Evolutionary conservation across 208 protist genomes (phyloP).

Genomic region (Angomonas deanei): DNA sequence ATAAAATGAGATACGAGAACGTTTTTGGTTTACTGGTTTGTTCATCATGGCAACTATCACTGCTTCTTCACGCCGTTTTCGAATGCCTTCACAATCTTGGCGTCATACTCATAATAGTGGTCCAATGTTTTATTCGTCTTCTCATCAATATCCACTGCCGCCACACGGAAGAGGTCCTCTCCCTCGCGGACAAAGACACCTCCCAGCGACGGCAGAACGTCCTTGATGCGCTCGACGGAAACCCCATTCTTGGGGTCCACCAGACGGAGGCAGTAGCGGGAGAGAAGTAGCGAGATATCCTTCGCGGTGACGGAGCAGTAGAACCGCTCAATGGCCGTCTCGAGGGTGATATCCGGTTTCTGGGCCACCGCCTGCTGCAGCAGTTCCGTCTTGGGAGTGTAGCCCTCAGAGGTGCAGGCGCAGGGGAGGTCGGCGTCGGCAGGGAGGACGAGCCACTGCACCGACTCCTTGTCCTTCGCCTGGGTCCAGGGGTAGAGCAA

Average conservation of each 20-base stretch:
- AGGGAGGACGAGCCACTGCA: neutral
- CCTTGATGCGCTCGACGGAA: neutral
- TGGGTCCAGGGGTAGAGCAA: neutral
- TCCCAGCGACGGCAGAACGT: neutral
- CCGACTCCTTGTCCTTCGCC: neutral
- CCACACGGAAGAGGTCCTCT: constrained; percentile 1
- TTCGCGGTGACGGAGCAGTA: constrained; percentile 3
- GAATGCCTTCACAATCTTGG: neutral
- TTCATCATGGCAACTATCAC: no score
- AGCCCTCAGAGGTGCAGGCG: neutral
- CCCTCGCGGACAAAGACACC: neutral
- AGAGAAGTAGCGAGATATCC: neutral
- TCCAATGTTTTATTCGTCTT: constrained; percentile 1
- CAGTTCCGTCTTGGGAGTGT: neutral
- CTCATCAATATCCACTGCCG: neutral
- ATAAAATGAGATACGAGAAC: no score
- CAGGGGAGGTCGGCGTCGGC: neutral
- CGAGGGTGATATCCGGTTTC: neutral
- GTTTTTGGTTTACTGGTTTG: no score
- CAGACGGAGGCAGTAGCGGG: neutral
- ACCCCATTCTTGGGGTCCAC: neutral
- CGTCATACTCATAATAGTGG: constrained; percentile 2
- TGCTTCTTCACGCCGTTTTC: neutral
- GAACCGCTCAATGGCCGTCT: neutral
- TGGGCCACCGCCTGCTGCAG: neutral